Evolutionary conservation across 2,329 filamentous ascomycete genomes (phyloP), one percentile per base, ranked within the genome.

Genomic region (Drechslerella coelobrocha): DNA sequence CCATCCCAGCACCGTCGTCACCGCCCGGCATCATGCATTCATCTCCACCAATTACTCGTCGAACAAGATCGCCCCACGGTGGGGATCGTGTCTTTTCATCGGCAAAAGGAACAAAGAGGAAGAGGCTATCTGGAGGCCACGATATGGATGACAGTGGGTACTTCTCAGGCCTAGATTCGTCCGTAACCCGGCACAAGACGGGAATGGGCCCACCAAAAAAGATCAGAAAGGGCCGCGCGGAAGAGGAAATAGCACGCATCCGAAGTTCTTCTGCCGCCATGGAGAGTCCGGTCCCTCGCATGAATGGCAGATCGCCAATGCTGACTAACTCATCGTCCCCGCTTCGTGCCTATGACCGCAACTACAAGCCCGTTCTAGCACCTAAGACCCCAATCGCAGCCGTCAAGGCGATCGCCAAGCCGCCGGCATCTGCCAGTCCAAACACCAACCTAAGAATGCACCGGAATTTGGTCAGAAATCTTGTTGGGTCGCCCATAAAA

Each of bases 151-250:
- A 99, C 79, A 97, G 93, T 78, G 94, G 94, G 41, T 99, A 97
- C 79, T 96, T 96, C 78, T 97, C 94, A 1, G 97, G 92, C 0
- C 84, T 97, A 17, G 92, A 97, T 75, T 97, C 94, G 1, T 97
- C 94, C 0, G 91, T 85, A 12, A 85, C 91, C 78, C 86, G 93
- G 68, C 87, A 89, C 51, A 86, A 88, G 73, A 91, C 88, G 2
- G 93, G 91, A 0, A 92, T 95, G 76, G 85, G 88, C 56, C 89
- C 92, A 75, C 87, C 88, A n/a, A 89, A 89, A 53, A 85, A 86
- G 61, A 88, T 92, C 75, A 95, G 93, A 81, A 89, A 91, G 69
- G 93, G 93, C 27, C 89, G 93, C 72, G 94, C 94, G 14, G 94
- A 97, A 79, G 92, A 95, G 76, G 94, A 97, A 79, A 97, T 99